Evolutionary conservation across 257 asterid species (phyloP), one percentile per base, ranked within the genome.

Genomic region (Primulina eburnea): DNA sequence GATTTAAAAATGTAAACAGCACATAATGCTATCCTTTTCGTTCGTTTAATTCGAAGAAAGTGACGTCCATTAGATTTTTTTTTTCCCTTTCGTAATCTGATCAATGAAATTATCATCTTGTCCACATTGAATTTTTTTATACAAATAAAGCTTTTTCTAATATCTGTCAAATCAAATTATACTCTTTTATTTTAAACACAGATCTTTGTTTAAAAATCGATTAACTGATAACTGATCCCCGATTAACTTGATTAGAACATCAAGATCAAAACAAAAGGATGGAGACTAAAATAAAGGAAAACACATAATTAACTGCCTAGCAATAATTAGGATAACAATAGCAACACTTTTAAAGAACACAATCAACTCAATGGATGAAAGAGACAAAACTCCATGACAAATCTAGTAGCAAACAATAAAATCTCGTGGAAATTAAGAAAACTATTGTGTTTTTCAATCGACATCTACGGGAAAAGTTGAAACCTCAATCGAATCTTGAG

Each of bases 1-100:
- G 20, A 5, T 57, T 62, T 3, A 17, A 20, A 35, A 59, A 52
- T 9, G 57, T 63, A 61, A 62, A 56, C 62, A 56, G 26, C 61
- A 24, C 29, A 32, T 21, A 40, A 43, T 24, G 62, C 64, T 63
- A 5, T 38, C 30, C 8, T 69, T 60, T 17, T n/a, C 34, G 28
- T 53, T 67, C 28, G 62, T 71, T 67, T 71, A 20, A 28, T 61
- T 53, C 34, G 20, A 37, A 57, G 65, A 65, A 47, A 71, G 56
- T 50, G 50, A 28, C 59, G 16, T 33, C 16, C 5, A 40, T 21
- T 63, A 17, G 1, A 18, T 26, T 11, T 71, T 61, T 5, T 53
- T 28, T 2, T 28, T n/a, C n/a, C 30, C 29, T 70, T 26, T 28
- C 30, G 11, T 50, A 8, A 62, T 53, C 62, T 64, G 40, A 37